Conservation (phyloP, 1,139 yeast genomes). For the Lodderomyces parapsilosis region DNA sequence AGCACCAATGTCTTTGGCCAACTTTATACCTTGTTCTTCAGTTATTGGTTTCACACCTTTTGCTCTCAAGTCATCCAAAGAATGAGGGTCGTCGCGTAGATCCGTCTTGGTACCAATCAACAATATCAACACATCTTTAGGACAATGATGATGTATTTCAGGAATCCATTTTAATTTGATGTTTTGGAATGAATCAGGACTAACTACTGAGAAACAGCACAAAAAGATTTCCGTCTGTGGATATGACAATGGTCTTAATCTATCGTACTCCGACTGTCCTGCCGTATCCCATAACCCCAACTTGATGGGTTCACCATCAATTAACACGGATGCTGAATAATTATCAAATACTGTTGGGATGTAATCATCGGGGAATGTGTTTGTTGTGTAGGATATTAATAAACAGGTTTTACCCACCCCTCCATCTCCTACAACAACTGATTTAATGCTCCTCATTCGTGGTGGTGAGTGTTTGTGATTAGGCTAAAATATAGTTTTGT, state of each 20-base stretch:
- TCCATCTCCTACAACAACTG: conserved; percentile 96
- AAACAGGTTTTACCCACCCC: conserved; percentile 95
- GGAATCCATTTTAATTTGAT: conserved; percentile 81
- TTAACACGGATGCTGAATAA: conserved; percentile 84
- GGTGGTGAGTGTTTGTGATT: background rate
- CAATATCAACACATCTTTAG: conserved; percentile 68
- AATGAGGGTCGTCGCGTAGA: conserved; percentile 77
- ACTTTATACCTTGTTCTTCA: conserved; percentile 58
- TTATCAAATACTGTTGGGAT: conserved; percentile 94
- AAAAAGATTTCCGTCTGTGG: conserved; percentile 91
- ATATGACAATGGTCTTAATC: conserved; percentile 85
- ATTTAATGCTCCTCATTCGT: conserved; percentile 82
- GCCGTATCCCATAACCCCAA: conserved; percentile 98
- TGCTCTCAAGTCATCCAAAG: conserved; percentile 67
- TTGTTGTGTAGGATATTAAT: conserved; percentile 86
- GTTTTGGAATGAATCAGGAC: conserved; percentile 78
- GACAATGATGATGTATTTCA: conserved; percentile 83
- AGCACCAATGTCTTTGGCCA: conserved; percentile 74
- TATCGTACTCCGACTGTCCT: conserved; percentile 91
- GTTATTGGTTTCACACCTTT: conserved; percentile 63
- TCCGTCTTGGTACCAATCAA: conserved; percentile 87
- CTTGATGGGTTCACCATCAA: conserved; percentile 77
- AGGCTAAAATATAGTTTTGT: background rate
- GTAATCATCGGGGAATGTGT: conserved; percentile 92
- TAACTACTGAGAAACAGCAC: conserved; percentile 83